Evolutionary conservation across 2,329 filamentous ascomycete species (phyloP).

Genomic region (Dactylellina sp.): DNA sequence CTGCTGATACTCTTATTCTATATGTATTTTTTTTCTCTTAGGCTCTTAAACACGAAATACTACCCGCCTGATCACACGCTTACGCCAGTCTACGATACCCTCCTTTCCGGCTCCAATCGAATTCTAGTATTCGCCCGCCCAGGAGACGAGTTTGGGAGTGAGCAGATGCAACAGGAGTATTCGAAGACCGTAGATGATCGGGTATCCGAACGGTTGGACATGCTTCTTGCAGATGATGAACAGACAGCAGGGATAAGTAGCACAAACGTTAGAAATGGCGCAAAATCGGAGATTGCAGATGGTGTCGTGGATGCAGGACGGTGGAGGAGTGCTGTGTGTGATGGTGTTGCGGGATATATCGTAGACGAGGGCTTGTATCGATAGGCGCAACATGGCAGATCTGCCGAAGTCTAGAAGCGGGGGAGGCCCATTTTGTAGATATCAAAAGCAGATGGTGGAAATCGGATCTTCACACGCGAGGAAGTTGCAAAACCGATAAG

Average conservation of each 20-base stretch:
- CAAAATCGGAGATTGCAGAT: neutral
- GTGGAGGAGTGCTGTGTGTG: constrained; percentile 29
- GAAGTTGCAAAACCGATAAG: too few species aligned
- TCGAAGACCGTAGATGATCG: constrained; percentile 5
- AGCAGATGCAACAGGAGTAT: constrained; percentile 15
- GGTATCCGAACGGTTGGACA: constrained; percentile 18
- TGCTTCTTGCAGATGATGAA: constrained; percentile 7
- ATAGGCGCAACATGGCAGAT: neutral
- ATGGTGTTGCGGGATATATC: constrained; percentile 24
- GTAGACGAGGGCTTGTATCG: constrained; percentile 32
- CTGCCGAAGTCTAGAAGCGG: too few species aligned
- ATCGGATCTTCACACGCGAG: too few species aligned
- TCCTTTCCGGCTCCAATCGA: constrained; percentile 28
- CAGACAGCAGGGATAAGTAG: constrained; percentile 28
- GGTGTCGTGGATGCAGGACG: neutral
- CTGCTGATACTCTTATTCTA: too few species aligned
- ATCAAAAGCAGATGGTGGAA: too few species aligned
- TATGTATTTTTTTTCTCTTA: too few species aligned
- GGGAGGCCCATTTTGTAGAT: too few species aligned
- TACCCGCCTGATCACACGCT: constrained; percentile 49
- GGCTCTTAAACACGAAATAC: constrained; percentile 44
- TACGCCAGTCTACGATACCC: constrained; percentile 15
- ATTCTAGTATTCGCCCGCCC: constrained; percentile 38
- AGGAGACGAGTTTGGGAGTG: constrained; percentile 11
- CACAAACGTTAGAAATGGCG: constrained; percentile 25